A percentile compares a stretch with the other conserved stretches of the same genome.
These are phyloP conservation scores for Colletotrichum sojae DNA, from an alignment of 2,329 filamentous ascomycete species.

Conservation along the genomic window DNA sequence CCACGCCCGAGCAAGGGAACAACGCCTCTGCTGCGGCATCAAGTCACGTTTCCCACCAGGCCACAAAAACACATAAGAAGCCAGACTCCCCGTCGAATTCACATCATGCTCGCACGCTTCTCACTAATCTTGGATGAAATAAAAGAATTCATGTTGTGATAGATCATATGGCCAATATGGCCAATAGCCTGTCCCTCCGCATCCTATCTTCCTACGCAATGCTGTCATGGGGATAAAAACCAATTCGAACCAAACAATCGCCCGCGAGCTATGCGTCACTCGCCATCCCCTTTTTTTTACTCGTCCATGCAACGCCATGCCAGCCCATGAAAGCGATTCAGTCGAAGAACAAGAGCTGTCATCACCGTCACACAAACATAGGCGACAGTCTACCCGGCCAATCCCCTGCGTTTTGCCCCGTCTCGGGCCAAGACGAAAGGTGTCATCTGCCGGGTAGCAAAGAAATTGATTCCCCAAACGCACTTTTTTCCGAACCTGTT, in stretches of 20 bases:
- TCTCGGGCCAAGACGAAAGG: slow-evolving; percentile 2
- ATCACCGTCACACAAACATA: slow-evolving; percentile 25
- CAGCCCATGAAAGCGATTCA: slow-evolving; percentile 31
- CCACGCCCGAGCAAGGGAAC: slow-evolving; percentile 18
- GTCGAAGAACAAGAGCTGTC: slow-evolving; percentile 24
- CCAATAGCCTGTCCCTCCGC: neutral
- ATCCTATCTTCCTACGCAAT: slow-evolving; percentile 19
- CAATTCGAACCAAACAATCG: slow-evolving; percentile 22
- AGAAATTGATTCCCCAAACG: slow-evolving; percentile 23
- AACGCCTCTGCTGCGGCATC: slow-evolving; percentile 10
- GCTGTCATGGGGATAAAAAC: slow-evolving; percentile 23
- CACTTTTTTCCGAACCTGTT: slow-evolving; percentile 27
- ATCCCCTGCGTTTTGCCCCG: neutral
- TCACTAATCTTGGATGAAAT: neutral
- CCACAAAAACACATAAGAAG: slow-evolving; percentile 13
- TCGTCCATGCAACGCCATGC: slow-evolving; percentile 39
- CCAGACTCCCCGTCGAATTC: neutral
- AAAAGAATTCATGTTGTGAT: slow-evolving; percentile 1
- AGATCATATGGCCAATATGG: slow-evolving; percentile 8
- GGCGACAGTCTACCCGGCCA: slow-evolving; percentile 16
- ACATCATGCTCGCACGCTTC: neutral
- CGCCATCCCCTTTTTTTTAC: slow-evolving; percentile 32
- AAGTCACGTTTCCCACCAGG: slow-evolving; percentile 9
- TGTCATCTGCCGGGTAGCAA: slow-evolving; percentile 19
- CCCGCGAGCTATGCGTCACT: slow-evolving; percentile 35